Percentiles rank a stretch among this genome's conserved stretches.
Evolutionary conservation across 768 basidiomycete species (phyloP).

Genomic region (Lentinula aciculospora): DNA sequence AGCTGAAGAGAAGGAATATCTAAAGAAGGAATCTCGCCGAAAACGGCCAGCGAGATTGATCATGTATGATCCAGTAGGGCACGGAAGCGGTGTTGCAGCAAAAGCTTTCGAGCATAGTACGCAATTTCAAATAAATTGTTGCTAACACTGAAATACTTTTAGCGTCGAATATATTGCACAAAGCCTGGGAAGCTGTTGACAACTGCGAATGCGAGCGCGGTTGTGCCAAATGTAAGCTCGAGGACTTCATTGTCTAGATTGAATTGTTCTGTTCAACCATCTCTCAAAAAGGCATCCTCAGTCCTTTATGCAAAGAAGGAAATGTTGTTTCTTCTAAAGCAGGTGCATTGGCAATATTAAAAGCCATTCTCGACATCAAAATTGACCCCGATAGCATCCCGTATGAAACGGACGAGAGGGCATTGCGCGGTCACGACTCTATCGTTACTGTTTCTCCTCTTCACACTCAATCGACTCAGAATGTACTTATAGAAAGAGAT

Average conservation of each 20-base stretch:
- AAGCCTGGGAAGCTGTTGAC: conserved; percentile 53
- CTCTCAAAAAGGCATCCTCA: conserved; percentile 54
- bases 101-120: conserved; percentile 82
- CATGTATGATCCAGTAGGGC: conserved; percentile 71
- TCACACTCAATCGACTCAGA: conserved; percentile 34
- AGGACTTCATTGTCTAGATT: background rate
- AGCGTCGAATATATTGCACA: conserved; percentile 55
- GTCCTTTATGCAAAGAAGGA: conserved; percentile 58
- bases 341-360: conserved; percentile 67
- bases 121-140: background rate
- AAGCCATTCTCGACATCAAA: conserved; percentile 46
- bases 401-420: conserved; percentile 19
- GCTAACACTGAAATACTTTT: conserved; percentile 1
- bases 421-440: conserved; percentile 33
- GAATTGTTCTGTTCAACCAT: background rate
- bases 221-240: conserved; percentile 56
- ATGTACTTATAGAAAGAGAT: conserved; percentile 34
- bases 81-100: conserved; percentile 64
- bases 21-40: conserved; percentile 38
- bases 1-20: conserved; percentile 69
- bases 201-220: conserved; percentile 63
- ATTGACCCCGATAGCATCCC: conserved; percentile 34
- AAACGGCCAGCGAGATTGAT: conserved; percentile 80
- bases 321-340: conserved; percentile 71
- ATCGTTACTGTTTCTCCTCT: conserved; percentile 50